Evolutionary conservation across 768 basidiomycete species (phyloP).

Genomic region (Sporobolomyces roseus): DNA sequence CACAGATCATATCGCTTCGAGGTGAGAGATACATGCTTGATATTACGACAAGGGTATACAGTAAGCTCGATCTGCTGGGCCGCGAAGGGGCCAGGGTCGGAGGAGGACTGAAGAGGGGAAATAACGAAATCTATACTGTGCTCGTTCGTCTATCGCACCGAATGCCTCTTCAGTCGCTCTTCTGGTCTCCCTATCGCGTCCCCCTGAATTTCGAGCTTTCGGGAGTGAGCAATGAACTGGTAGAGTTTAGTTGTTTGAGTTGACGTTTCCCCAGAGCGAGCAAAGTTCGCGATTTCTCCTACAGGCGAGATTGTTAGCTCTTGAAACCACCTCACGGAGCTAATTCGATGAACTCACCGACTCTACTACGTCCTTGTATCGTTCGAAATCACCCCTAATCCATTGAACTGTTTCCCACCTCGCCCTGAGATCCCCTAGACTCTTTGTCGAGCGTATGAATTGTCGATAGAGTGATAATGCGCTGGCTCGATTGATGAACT

Average conservation of each 20-base stretch:
- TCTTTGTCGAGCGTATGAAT: conserved; percentile 39
- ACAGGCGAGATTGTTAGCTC: neutral
- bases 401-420: conserved; percentile 40
- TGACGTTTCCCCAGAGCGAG: conserved; percentile 38
- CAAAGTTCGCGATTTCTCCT: conserved; percentile 40
- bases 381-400: conserved; percentile 41
- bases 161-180: too few relatives aligned
- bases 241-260: conserved; percentile 40
- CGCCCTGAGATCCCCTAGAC: conserved; percentile 26
- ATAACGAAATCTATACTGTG: too few relatives aligned
- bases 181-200: too few relatives aligned
- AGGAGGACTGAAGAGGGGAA: too few relatives aligned
- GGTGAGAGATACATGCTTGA: too few relatives aligned
- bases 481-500: conserved; percentile 42
- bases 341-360: conserved; percentile 17
- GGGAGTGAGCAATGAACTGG: conserved; percentile 33
- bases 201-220: conserved; percentile 38
- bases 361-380: conserved; percentile 30
- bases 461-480: conserved; percentile 39
- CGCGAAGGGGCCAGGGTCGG: too few relatives aligned
- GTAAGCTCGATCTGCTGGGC: too few relatives aligned
- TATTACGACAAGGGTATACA: too few relatives aligned
- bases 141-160: too few relatives aligned
- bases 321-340: too few relatives aligned
- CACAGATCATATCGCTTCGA: too few relatives aligned